Base-by-base conservation (phyloP, 345 rosid genomes). In the Diplotaxis tenuifolia region DNA sequence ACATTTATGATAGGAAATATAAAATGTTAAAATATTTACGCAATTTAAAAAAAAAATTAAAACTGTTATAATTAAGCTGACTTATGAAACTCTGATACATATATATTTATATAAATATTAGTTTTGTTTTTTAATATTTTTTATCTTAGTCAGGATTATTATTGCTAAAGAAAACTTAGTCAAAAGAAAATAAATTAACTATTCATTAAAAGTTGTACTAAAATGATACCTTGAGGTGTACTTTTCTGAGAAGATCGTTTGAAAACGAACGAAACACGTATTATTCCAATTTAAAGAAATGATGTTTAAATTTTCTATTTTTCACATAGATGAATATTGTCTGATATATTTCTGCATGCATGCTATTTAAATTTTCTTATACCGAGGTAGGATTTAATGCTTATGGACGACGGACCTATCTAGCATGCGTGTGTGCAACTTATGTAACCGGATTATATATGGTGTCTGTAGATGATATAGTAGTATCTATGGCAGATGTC, bases 321-420 rank as follows among this genome's bases (percentile, higher is more conserved):
- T 6, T 56, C 61, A 56, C 61, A 56, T 25, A 56, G 19, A 25
- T 14, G 10, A 56, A 25, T 12, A 36, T 12, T 14, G 28, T 63
- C 53, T 38, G 53, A 22, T 63, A 63, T 38, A 40, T 22, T 6
- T 63, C 11, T 21, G 20, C 14, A 23, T 42, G 34, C 14, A 42
- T 23, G 25, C 22, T 23, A 7, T 21, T 21, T 11, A 63, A 36
- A 62, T 40, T 12, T 57, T n/a, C 19, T 23, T 38, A 6, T 18
- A 47, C 38, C 18, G 4, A 58, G 36, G 62, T 50, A 62, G 18
- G 7, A 40, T 25, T 34, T 50, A 72, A 63, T 62, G 62, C 62
- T 25, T 62, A 72, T 53, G 45, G 63, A 38, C 29, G 21, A 54
- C n/a, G 23, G 12, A 50, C 56, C 25, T 52, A 42, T 11, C n/a